Base-by-base conservation (phyloP, 108 stramenopile genomes). In the Aurantiochytrium sp. region DNA sequence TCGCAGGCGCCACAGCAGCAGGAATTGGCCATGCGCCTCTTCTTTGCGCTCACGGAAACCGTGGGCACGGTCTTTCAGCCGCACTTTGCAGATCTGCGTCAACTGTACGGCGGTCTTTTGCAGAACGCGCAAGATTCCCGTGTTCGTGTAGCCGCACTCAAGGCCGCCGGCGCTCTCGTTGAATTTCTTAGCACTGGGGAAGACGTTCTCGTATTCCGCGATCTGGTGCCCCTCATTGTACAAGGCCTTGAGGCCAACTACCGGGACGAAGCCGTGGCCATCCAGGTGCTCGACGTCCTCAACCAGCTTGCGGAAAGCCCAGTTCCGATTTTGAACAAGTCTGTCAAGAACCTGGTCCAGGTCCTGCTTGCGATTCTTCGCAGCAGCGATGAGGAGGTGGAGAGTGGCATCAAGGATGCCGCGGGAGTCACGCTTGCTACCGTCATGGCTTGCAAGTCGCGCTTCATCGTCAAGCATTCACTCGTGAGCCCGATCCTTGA, bases 31-130 rank as follows among this genome's bases (percentile, higher is more conserved):
- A 83, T 83, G 76, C 51, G 49, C 25, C 51, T 83, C 23, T 83
- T 83, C 51, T 83, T 83, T 23, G 76, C 76, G 76, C 45, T 53
- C 76, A 83, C 76, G 23, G 76, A 83, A 1, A 83, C 76, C n/a
- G 76, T 83, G 1, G 76, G 76, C 51, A 83, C 76, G 49, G 76
- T 53, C 3, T 83, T 83, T 45, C 45, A 83, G 76, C 76, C 76
- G 6, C 51, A 83, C 76, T 83, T 83, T 53, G 51, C 45, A 3
- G 76, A 83, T 45, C 76, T 83, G 19, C 45, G 51, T 12, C 49
- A 83, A 12, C 51, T 83, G n/a, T 83, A 83, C 51, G 45, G 49
- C n/a, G 18, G 16, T 23, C n/a, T 83, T 8, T 53, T 83, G 5
- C 49, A 53, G 4, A 83, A 83, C 28, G 45, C 76, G 18, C 49